Percentiles rank a stretch among this genome's conserved stretches.
These are phyloP conservation scores for Petunia hybrid DNA, from an alignment of 305 asterid genomes.

Conservation along the genomic window DNA sequence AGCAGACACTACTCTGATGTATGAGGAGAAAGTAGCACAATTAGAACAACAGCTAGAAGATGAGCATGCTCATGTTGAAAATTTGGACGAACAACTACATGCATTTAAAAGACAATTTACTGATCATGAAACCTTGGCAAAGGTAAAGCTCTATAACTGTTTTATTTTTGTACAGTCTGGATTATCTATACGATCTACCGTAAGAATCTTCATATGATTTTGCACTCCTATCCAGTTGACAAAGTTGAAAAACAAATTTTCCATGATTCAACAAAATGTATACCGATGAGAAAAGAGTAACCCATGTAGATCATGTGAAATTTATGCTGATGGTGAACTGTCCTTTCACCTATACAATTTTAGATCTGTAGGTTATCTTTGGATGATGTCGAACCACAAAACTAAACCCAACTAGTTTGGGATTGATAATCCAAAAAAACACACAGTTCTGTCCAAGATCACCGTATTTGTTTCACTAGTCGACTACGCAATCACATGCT, in stretches of 20 bases:
- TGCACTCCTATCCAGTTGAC: neutral
- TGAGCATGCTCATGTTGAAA: conserved; percentile 52
- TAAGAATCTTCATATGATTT: conserved; percentile 3
- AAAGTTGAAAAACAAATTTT: neutral
- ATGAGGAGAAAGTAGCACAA: conserved; percentile 67
- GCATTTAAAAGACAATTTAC: conserved; percentile 47
- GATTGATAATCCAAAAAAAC: no score
- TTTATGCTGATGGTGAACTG: no score
- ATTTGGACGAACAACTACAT: conserved; percentile 59
- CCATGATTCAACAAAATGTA: no score
- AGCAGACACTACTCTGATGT: conserved; percentile 76
- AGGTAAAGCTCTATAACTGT: conserved; percentile 53
- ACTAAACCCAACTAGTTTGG: no score
- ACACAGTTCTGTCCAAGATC: no score
- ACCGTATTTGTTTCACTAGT: no score
- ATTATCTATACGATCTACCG: neutral
- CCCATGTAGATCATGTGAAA: no score
- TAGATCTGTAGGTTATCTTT: no score
- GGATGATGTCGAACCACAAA: no score
- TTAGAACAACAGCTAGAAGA: conserved; percentile 62
- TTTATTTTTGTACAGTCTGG: neutral
- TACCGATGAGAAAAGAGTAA: no score
- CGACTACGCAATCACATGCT: no score
- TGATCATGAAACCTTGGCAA: conserved; percentile 55
- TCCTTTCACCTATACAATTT: no score